These are phyloP conservation scores for Neurospora hispaniola DNA, from an alignment of 495 filamentous ascomycete species.

Conservation along the genomic window DNA sequence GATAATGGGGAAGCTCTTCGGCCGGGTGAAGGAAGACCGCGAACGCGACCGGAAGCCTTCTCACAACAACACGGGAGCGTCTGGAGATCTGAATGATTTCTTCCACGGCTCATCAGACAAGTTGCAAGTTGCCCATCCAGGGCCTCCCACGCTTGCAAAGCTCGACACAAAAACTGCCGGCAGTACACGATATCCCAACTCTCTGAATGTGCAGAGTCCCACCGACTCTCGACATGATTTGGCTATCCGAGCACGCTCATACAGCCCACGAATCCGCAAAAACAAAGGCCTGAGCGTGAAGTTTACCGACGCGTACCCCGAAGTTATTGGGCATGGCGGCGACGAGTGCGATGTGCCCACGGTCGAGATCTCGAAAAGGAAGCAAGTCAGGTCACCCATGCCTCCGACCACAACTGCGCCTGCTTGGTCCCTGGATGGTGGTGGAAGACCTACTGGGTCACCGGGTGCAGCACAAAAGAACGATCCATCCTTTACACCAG, in stretches of 20 bases:
- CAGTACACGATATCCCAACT: conserved; percentile 32
- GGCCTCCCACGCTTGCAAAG: conserved; percentile 30
- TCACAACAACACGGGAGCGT: conserved; percentile 26
- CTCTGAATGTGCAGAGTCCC: conserved; percentile 23
- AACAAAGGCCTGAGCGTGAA: conserved; percentile 58
- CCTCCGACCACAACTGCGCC: conserved; percentile 16
- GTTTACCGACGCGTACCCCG: conserved; percentile 56
- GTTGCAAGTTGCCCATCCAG: conserved; percentile 29
- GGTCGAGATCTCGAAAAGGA: conserved; percentile 52
- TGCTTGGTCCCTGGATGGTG: conserved; percentile 9
- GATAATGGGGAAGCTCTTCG: conserved; percentile 41
- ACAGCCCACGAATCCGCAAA: conserved; percentile 19
- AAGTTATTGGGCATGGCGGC: conserved; percentile 77
- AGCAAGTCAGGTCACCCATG: conserved; percentile 30
- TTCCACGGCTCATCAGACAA: conserved; percentile 32
- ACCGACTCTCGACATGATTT: conserved; percentile 19
- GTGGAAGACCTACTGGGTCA: conserved; percentile 12
- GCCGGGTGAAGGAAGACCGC: conserved; percentile 6
- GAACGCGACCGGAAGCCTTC: conserved; percentile 31
- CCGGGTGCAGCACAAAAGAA: conserved; percentile 11
- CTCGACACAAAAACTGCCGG: conserved; percentile 34
- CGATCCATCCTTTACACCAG: conserved; percentile 24
- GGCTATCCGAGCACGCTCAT: conserved; percentile 18
- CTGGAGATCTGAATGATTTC: conserved; percentile 33
- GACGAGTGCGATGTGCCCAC: conserved; percentile 66